Evolutionary conservation across 2,329 filamentous ascomycete genomes (phyloP), one percentile per base, ranked within the genome.

Genomic region (Talaromyces verruculosus): DNA sequence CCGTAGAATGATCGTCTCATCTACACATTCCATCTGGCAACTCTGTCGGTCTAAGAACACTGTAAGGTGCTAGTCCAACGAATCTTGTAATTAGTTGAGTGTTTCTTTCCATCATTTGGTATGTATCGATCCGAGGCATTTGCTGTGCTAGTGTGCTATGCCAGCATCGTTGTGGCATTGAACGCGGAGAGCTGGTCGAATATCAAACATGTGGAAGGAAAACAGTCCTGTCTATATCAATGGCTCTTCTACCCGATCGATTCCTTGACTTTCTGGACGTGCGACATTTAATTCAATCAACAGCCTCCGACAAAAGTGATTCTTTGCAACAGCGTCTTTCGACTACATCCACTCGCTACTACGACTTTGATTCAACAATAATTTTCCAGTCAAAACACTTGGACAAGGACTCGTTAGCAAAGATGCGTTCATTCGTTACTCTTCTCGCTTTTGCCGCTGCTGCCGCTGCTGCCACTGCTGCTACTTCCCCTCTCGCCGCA

Each of bases 361-460:
- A 13, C 28, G 11, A n/a, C 33, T 63, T 39, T 19, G 15, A 55
- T 7, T 47, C n/a, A 13, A 22, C 43, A 4, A 2, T 10, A 25
- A 6, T 28, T 6, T 28, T 28, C 45, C 47, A 28, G n/a, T 15
- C 1, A 41, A 45, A 19, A 15, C 22, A 33, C 8, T 47, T 30
- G 22, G 2, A 66, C 35, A 35, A 45, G 30, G 10, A 33, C 57
- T 60, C 57, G 22, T n/a, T 60, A n/a, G 39, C 57, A 28, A 66
- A 63, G 6, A 66, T 66, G 65, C 65, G 55, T 37, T 57, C 59
- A 11, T 60, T 66, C 37, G 17, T 63, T 28, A 41, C 65, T 28
- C 10, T 66, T n/a, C 22, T 66, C 35, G 65, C 65, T 37, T 51
- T 66, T 15, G 61, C 45, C 22, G 65, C 65, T 22, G 60, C 65